Evolutionary conservation across 345 rosid species (phyloP).

Genomic region (Camelina hispida): DNA sequence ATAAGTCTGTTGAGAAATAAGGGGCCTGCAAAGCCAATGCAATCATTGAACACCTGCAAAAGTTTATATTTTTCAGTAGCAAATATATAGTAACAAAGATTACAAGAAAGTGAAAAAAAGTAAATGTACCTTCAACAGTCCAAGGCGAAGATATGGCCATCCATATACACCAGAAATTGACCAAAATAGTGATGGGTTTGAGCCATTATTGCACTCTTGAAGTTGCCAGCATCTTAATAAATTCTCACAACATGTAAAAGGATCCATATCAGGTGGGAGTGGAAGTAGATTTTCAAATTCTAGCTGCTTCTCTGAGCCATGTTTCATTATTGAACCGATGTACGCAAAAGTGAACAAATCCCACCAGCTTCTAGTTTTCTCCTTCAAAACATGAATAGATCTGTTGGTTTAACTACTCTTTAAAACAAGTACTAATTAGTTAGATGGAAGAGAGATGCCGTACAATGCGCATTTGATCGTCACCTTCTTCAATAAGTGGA

Average conservation of each 20-base stretch:
- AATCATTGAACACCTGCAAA: slow-evolving; percentile 79
- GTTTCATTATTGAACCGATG: slow-evolving; percentile 63
- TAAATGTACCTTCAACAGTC: slow-evolving; percentile 71
- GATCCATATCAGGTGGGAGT: slow-evolving; percentile 77
- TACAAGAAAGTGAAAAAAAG: slow-evolving; percentile 12
- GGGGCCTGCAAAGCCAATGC: slow-evolving; percentile 82
- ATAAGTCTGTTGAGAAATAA: slow-evolving; percentile 83
- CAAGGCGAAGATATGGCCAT: slow-evolving; percentile 77
- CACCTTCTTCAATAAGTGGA: slow-evolving; percentile 57
- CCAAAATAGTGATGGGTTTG: slow-evolving; percentile 65
- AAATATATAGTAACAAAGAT: not conserved
- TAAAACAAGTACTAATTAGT: slow-evolving; percentile 4
- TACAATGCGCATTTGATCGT: slow-evolving; percentile 49
- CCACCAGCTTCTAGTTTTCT: slow-evolving; percentile 56
- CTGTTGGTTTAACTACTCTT: slow-evolving; percentile 9
- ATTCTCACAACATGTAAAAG: slow-evolving; percentile 65
- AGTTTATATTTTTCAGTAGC: not conserved
- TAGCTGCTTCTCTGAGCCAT: slow-evolving; percentile 74
- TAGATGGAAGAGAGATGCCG: not conserved
- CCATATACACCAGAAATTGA: slow-evolving; percentile 85
- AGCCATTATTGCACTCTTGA: slow-evolving; percentile 46
- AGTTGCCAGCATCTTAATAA: slow-evolving; percentile 66
- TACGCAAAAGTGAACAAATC: slow-evolving; percentile 65
- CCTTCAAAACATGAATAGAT: slow-evolving; percentile 46
- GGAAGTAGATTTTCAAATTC: slow-evolving; percentile 81